These are phyloP conservation scores for Kwoniella bestiolae DNA, from an alignment of 768 basidiomycete genomes.

Conservation along the genomic window DNA sequence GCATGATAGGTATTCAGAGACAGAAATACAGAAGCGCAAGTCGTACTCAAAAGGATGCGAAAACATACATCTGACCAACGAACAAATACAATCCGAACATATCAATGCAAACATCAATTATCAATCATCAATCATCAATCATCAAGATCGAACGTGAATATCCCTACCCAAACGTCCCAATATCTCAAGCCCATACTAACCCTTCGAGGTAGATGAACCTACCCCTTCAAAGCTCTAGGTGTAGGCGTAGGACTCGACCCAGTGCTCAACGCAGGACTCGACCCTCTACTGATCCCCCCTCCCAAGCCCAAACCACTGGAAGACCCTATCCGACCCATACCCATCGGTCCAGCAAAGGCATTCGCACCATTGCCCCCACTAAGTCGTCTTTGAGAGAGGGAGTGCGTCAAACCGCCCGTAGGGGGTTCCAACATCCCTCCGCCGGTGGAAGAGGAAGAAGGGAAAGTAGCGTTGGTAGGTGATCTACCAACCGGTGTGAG, in stretches of 20 bases:
- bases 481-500: slow-evolving; percentile 4
- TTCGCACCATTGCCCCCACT: slow-evolving; percentile 22
- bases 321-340: slow-evolving; percentile 23
- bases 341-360: slow-evolving; percentile 49
- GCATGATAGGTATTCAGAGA: slow-evolving; percentile 2
- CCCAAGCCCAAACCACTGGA: slow-evolving; percentile 1
- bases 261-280: background rate
- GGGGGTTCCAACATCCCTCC: slow-evolving; percentile 2
- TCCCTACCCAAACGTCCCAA: too few species aligned
- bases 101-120: background rate
- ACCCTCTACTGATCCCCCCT: background rate
- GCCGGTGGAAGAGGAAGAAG: background rate
- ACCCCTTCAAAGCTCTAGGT: background rate
- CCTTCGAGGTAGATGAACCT: background rate
- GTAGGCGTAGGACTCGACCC: background rate
- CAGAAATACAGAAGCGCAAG: background rate
- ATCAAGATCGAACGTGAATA: background rate
- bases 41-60: background rate
- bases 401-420: background rate
- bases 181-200: background rate
- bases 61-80: too few species aligned
- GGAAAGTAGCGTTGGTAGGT: slow-evolving; percentile 12
- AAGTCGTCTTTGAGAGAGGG: slow-evolving; percentile 9
- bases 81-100: background rate
- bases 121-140: slow-evolving; percentile 1